These are phyloP conservation scores for Tympanopsis confertula DNA, from an alignment of 2,329 filamentous ascomycete genomes.

Conservation along the genomic window DNA sequence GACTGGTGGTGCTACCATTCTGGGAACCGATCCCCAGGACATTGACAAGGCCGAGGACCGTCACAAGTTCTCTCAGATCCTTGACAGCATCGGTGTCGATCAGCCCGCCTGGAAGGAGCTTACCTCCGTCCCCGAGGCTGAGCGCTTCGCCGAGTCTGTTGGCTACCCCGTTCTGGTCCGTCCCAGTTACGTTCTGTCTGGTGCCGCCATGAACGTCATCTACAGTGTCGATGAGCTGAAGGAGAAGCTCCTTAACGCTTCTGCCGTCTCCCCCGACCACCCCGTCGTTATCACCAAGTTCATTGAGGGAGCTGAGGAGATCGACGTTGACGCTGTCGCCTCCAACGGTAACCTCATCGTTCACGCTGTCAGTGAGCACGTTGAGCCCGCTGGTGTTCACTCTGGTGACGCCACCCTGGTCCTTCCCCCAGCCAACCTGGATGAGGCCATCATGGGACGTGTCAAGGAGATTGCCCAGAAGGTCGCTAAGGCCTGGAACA, in stretches of 20 bases:
- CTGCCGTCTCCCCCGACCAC: conserved; percentile 85
- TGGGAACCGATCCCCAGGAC: conserved; percentile 84
- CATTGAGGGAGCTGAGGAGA: conserved; percentile 92
- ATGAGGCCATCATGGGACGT: conserved; percentile 66
- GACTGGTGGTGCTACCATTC: conserved; percentile 74
- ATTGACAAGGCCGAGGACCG: conserved; percentile 98
- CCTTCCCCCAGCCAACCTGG: conserved; percentile 72
- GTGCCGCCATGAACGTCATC: conserved; percentile 97
- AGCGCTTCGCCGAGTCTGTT: conserved; percentile 72
- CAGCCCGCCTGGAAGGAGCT: conserved; percentile 98
- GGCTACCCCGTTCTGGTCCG: conserved; percentile 91
- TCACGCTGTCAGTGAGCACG: conserved; percentile 88
- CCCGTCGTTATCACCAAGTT: conserved; percentile 98
- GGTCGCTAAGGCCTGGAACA: conserved; percentile 92
- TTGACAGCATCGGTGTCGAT: conserved; percentile 92
- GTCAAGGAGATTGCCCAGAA: conserved; percentile 93
- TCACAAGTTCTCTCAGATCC: conserved; percentile 94
- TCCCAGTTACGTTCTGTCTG: conserved; percentile 89
- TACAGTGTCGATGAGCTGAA: conserved; percentile 77
- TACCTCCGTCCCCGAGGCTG: conserved; percentile 77
- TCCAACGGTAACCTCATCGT: conserved; percentile 76
- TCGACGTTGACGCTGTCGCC: conserved; percentile 89
- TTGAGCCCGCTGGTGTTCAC: conserved; percentile 95
- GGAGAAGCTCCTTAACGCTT: conserved; percentile 85
- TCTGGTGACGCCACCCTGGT: conserved; percentile 94